A percentile compares a stretch with the other conserved stretches of the same genome.
phyloP scores from a whole-genome alignment of 768 basidiomycete genomes.

The Scleroderma citrinum region DNA sequence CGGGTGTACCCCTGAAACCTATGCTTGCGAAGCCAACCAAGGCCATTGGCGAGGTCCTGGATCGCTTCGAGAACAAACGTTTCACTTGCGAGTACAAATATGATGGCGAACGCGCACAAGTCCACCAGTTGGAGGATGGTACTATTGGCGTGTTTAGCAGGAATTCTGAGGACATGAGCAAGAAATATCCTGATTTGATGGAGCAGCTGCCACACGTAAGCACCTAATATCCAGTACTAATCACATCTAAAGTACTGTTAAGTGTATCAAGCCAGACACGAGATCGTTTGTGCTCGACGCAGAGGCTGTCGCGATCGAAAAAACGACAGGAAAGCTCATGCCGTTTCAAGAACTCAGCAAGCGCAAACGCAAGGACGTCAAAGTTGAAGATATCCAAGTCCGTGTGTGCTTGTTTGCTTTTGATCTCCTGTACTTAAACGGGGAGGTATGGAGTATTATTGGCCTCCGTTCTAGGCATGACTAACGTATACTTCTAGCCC shows the following conservation, averaged over 20 bases:
- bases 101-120: slow-evolving; percentile 96
- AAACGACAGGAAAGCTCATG: slow-evolving; percentile 76
- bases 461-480: neutral
- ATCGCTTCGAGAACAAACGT: slow-evolving; percentile 89
- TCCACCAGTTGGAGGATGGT: slow-evolving; percentile 81
- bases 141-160: slow-evolving; percentile 89
- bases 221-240: slow-evolving; percentile 1
- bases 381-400: slow-evolving; percentile 95
- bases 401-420: slow-evolving; percentile 96
- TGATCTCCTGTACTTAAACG: slow-evolving; percentile 93
- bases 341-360: slow-evolving; percentile 97
- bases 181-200: slow-evolving; percentile 97
- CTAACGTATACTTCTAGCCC: slow-evolving; percentile 45
- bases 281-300: slow-evolving; percentile 93
- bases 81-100: slow-evolving; percentile 99
- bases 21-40: slow-evolving; percentile 99
- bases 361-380: slow-evolving; percentile 96
- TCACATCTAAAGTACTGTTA: slow-evolving; percentile 5
- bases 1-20: slow-evolving; percentile 94
- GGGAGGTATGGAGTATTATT: slow-evolving; percentile 54
- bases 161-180: slow-evolving; percentile 99
- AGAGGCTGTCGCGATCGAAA: slow-evolving; percentile 95
- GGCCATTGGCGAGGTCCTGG: slow-evolving; percentile 95
- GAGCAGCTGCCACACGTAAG: slow-evolving; percentile 82
- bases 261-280: slow-evolving; percentile 84